phyloP scores from a whole-genome alignment of 192 early-diverging fungal genomes.

The Backusella mclennaniae region DNA sequence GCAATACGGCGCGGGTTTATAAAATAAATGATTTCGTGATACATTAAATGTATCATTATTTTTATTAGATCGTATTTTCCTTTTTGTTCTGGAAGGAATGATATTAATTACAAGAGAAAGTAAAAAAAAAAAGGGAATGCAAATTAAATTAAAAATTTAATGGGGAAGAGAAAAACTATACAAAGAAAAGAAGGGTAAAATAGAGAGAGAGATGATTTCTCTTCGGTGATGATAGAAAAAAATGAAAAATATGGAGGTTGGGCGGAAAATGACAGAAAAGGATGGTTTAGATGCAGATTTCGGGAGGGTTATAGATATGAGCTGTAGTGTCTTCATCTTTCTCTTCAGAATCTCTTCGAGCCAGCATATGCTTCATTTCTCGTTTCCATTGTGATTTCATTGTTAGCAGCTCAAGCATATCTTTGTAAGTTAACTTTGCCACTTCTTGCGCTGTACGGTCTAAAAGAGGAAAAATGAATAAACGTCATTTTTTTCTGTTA shows the following conservation, averaged over 20 bases:
- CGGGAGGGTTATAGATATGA: neutral
- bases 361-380: slow-evolving; percentile 19
- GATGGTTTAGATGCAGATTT: slow-evolving; percentile 10
- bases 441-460: slow-evolving; percentile 25
- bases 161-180: neutral
- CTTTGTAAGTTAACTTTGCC: slow-evolving; percentile 24
- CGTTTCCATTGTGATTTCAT: slow-evolving; percentile 25
- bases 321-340: neutral
- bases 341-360: slow-evolving; percentile 2
- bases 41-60: neutral
- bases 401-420: slow-evolving; percentile 20
- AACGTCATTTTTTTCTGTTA: neutral
- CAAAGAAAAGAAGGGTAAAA: neutral
- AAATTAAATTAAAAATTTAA: neutral
- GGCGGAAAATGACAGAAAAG: neutral
- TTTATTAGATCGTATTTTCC: slow-evolving; percentile 7
- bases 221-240: neutral
- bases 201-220: neutral
- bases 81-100: neutral
- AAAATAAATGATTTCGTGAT: neutral
- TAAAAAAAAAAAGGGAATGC: neutral
- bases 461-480: neutral
- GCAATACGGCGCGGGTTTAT: neutral
- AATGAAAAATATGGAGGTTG: neutral
- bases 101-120: neutral